A percentile compares a stretch with the other conserved stretches of the same genome.
Evolutionary conservation across 805 yeast genomes (phyloP).

Genomic region (Yarrowia hollandica): DNA sequence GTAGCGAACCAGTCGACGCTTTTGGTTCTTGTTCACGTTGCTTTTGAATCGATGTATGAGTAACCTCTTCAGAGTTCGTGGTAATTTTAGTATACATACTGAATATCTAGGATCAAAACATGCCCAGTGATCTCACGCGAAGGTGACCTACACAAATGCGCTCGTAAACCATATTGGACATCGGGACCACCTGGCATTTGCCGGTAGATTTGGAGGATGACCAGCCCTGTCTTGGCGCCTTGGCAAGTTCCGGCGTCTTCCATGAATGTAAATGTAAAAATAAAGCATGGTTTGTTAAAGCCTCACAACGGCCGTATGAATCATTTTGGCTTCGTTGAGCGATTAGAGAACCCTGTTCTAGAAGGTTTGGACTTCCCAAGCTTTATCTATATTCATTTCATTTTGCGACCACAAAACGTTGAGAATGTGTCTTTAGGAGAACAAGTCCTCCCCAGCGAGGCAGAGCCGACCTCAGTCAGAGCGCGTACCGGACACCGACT

Average conservation of each 20-base stretch:
- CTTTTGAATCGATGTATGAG: neutral
- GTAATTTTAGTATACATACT: slow-evolving; percentile 6
- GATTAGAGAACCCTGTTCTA: neutral
- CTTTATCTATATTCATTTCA: neutral
- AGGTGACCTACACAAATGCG: neutral
- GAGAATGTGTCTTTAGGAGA: too few relatives aligned
- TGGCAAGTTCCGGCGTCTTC: neutral
- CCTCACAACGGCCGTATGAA: slow-evolving; percentile 15
- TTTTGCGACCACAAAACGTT: neutral
- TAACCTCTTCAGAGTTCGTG: slow-evolving; percentile 1
- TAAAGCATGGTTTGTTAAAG: slow-evolving; percentile 4
- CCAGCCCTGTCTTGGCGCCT: slow-evolving; percentile 21
- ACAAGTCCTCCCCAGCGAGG: too few relatives aligned
- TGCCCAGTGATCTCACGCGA: too few relatives aligned
- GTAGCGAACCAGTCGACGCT: too few relatives aligned
- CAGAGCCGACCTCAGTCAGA: too few relatives aligned
- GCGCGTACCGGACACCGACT: too few relatives aligned
- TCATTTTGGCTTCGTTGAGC: neutral
- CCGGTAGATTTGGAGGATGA: too few relatives aligned
- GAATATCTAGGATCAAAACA: too few relatives aligned
- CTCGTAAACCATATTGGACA: neutral
- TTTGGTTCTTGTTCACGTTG: neutral
- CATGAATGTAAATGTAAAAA: neutral
- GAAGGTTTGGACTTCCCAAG: neutral
- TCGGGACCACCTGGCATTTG: neutral